Evolutionary conservation across 805 yeast species (phyloP), one percentile per base, ranked within the genome.

Genomic region (Ogataea haglerorum): DNA sequence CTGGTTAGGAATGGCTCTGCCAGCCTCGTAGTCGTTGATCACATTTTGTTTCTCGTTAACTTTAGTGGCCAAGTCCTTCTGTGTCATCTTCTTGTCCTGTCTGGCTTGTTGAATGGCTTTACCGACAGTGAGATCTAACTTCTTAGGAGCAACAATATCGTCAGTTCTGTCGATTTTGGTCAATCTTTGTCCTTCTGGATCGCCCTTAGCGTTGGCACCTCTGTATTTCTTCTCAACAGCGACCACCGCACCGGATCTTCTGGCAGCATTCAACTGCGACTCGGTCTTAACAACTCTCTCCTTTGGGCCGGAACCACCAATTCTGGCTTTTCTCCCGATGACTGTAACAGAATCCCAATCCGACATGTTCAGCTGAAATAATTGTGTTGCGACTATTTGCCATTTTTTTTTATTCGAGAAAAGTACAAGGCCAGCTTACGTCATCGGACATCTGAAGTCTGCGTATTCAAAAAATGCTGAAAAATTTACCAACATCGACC

Each of bases 1-100:
- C 72, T 93, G 99, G 72, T 87, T 90, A 43, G 99, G 99, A 52
- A 85, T 79, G 32, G 96, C 99, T 62, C 95, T 81, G 45, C 96
- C 97, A 42, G 95, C 86, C 72, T 93, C 99, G 67, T 93, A 93
- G 61, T 93, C 99, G 67, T 88, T 90, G 60, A 93, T 81, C 46
- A 93, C 85, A 53, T 82, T 88, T 47, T 97, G 96, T 73, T 93
- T 93, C 70, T 93, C 99, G 64, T 90, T 91, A 60, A 91, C 77
- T 64, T 84, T 85, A 42, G 96, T 88, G 56, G 99, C 99, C 57
- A 93, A 76, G 56, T 93, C 99, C 75, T 93, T 93, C 68, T 93
- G 99, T 8, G 97, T 83, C 61, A 90, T 63, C 58, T 79, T 78
- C 74, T 89, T 88, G 45, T 86, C 96, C 57, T 80, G 82, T 71